Evolutionary conservation across 148 eudicot genomes (phyloP).

Genomic region (Amaranthus hypochondriacus): DNA sequence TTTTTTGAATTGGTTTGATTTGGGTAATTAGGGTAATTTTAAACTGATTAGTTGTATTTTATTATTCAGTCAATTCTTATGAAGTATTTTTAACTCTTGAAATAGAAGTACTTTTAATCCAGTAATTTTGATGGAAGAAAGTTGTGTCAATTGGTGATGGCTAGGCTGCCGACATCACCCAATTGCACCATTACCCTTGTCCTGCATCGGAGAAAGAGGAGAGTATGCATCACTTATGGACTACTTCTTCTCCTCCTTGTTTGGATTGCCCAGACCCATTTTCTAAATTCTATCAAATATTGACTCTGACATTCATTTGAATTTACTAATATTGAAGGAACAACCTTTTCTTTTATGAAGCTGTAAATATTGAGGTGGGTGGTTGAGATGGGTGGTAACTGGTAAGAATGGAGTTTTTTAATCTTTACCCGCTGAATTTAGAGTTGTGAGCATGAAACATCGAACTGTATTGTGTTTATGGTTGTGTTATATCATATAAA

Average conservation of each 20-base stretch:
- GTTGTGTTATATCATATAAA: not conserved
- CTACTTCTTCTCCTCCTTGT: too few species aligned
- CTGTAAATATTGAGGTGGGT: not conserved
- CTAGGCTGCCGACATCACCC: not conserved
- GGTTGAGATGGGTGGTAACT: not conserved
- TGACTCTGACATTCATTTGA: not conserved
- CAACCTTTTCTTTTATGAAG: not conserved
- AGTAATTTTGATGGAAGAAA: not conserved
- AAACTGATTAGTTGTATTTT: not conserved
- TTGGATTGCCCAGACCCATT: not conserved
- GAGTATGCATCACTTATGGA: not conserved
- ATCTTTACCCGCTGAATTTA: constrained; percentile 4
- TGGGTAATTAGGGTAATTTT: not conserved
- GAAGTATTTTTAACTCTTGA: too few species aligned
- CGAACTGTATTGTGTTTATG: not conserved
- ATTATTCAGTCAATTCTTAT: not conserved
- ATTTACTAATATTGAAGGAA: not conserved
- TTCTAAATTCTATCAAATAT: too few species aligned
- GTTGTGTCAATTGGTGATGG: not conserved
- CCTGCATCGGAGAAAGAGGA: too few species aligned
- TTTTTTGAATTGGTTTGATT: not conserved
- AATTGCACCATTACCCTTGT: too few species aligned
- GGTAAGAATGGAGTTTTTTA: constrained; percentile 5
- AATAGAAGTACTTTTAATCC: not conserved
- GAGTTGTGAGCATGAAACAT: constrained; percentile 1